These are phyloP conservation scores for Wickerhamiella nectarea DNA, from an alignment of 805 yeast species.

Conservation along the genomic window DNA sequence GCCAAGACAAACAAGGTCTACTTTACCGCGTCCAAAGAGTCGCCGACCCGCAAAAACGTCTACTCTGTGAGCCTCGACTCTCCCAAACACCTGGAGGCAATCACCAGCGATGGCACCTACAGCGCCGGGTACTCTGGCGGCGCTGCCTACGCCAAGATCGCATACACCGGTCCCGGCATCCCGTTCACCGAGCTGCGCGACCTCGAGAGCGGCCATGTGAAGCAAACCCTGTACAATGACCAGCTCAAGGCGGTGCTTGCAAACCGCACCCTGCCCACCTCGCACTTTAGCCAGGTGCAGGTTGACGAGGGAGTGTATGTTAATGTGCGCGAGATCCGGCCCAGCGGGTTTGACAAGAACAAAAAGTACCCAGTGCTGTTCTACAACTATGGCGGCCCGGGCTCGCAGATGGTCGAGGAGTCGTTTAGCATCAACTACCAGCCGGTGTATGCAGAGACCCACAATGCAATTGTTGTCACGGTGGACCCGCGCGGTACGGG, in stretches of 20 bases:
- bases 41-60: slow-evolving; percentile 74
- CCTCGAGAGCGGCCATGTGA: slow-evolving; percentile 25
- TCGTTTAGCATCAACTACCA: slow-evolving; percentile 52
- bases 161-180: slow-evolving; percentile 64
- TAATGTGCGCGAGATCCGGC: slow-evolving; percentile 65
- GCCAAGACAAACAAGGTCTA: slow-evolving; percentile 41
- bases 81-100: slow-evolving; percentile 30
- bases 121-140: slow-evolving; percentile 69
- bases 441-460: slow-evolving; percentile 59
- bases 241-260: slow-evolving; percentile 19
- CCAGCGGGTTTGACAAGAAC: slow-evolving; percentile 48
- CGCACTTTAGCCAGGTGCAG: slow-evolving; percentile 33
- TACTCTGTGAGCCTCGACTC: slow-evolving; percentile 51
- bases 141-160: slow-evolving; percentile 52
- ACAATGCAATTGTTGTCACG: slow-evolving; percentile 76
- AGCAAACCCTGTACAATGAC: slow-evolving; percentile 21
- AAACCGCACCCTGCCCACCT: slow-evolving; percentile 31
- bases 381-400: slow-evolving; percentile 92
- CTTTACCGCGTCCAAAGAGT: slow-evolving; percentile 60
- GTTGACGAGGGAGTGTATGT: slow-evolving; percentile 28
- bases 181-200: slow-evolving; percentile 55
- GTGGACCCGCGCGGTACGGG: slow-evolving; percentile 98
- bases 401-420: slow-evolving; percentile 68
- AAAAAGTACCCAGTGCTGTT: slow-evolving; percentile 74
- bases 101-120: slow-evolving; percentile 53